Evolutionary conservation across 768 basidiomycete genomes (phyloP).

Genomic region (Punctularia strigosozonata): DNA sequence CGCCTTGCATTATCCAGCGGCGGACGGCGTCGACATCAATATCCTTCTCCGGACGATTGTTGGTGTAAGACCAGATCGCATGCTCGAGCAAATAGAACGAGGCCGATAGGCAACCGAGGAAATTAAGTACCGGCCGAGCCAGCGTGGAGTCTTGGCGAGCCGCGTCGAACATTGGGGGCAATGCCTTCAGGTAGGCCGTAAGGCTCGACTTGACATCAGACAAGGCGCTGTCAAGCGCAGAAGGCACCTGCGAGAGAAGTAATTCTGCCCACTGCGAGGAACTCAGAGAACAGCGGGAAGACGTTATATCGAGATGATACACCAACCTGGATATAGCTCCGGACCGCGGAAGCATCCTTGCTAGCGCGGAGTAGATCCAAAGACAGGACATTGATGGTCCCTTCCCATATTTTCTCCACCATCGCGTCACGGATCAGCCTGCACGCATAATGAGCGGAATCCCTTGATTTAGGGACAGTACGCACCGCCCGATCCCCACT

Average conservation of each 20-base stretch:
- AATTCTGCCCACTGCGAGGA: too few relatives aligned
- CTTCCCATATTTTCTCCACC: constrained; percentile 82
- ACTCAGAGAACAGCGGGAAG: too few relatives aligned
- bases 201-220: too few relatives aligned
- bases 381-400: constrained; percentile 55
- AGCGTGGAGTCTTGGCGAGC: too few relatives aligned
- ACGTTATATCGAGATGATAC: too few relatives aligned
- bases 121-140: too few relatives aligned
- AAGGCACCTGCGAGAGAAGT: too few relatives aligned
- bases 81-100: constrained; percentile 56
- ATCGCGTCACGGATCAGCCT: constrained; percentile 53
- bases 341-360: constrained; percentile 28
- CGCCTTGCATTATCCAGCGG: constrained; percentile 35
- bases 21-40: constrained; percentile 40
- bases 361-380: constrained; percentile 53
- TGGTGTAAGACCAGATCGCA: constrained; percentile 41
- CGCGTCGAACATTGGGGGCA: too few relatives aligned
- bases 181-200: too few relatives aligned
- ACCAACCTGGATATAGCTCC: too few relatives aligned
- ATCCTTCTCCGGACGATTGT: constrained; percentile 14
- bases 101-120: constrained; percentile 38
- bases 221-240: too few relatives aligned
- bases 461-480: not conserved
- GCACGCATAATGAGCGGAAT: not conserved
- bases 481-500: constrained; percentile 50